Percentiles rank a stretch among this genome's conserved stretches.
These are phyloP conservation scores for Trichoderma breve DNA, from an alignment of 2,329 filamentous ascomycete species.

Conservation along the genomic window DNA sequence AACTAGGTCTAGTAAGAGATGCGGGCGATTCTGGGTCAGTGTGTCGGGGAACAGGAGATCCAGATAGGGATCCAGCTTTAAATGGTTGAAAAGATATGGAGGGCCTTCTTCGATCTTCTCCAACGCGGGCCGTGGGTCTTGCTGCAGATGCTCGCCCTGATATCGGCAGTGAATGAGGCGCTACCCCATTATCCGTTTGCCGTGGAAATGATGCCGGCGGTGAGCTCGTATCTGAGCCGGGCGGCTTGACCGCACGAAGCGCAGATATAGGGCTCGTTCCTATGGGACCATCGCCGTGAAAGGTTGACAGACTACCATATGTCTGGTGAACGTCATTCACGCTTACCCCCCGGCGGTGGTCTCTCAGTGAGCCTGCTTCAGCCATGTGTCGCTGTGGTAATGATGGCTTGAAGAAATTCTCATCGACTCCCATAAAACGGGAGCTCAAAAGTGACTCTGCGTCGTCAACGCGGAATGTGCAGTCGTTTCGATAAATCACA, in stretches of 20 bases:
- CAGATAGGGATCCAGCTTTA: slow-evolving; percentile 92
- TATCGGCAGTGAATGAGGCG: slow-evolving; percentile 55
- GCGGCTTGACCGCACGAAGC: slow-evolving; percentile 64
- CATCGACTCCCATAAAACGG: slow-evolving; percentile 87
- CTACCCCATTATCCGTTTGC: slow-evolving; percentile 42
- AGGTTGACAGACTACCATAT: slow-evolving; percentile 87
- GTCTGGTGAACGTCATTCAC: slow-evolving; percentile 68
- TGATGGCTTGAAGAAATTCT: slow-evolving; percentile 81
- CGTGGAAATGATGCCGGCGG: slow-evolving; percentile 51
- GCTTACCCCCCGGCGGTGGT: slow-evolving; percentile 49
- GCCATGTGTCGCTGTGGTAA: slow-evolving; percentile 47
- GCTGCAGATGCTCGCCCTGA: slow-evolving; percentile 32
- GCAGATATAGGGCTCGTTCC: slow-evolving; percentile 85
- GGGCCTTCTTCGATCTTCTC: slow-evolving; percentile 64
- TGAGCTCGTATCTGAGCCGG: slow-evolving; percentile 62
- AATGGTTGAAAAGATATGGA: slow-evolving; percentile 94
- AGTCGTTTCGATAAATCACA: slow-evolving; percentile 83
- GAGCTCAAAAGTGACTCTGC: slow-evolving; percentile 88
- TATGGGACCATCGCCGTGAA: slow-evolving; percentile 73
- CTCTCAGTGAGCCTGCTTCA: slow-evolving; percentile 74
- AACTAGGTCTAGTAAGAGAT: slow-evolving; percentile 50
- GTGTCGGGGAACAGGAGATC: slow-evolving; percentile 64
- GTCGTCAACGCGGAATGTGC: slow-evolving; percentile 87
- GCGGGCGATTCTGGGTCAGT: slow-evolving; percentile 51
- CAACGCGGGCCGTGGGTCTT: slow-evolving; percentile 41